Evolutionary conservation across 2,329 filamentous ascomycete genomes (phyloP).

Genomic region (Leptographium lundbergii): DNA sequence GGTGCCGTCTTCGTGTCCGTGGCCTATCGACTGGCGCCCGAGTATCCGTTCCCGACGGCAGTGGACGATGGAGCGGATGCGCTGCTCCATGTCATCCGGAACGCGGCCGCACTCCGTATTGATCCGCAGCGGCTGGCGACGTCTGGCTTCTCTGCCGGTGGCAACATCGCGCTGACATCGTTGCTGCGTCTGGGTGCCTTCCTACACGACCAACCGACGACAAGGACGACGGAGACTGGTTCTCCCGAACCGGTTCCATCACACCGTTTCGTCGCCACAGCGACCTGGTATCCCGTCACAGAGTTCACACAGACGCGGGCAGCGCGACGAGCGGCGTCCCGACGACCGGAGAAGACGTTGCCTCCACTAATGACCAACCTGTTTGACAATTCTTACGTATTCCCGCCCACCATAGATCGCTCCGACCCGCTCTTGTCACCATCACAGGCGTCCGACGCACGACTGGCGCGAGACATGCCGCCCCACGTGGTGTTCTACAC

Average conservation of each 20-base stretch:
- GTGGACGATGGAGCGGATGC: slow-evolving; percentile 55
- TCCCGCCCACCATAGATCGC: slow-evolving; percentile 30
- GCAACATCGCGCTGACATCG: slow-evolving; percentile 37
- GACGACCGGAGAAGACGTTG: slow-evolving; percentile 44
- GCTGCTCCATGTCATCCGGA: slow-evolving; percentile 44
- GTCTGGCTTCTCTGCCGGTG: slow-evolving; percentile 53
- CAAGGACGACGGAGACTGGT: not conserved
- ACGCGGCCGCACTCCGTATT: slow-evolving; percentile 44
- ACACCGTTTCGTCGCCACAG: slow-evolving; percentile 36
- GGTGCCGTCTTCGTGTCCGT: slow-evolving; percentile 50
- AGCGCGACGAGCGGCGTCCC: slow-evolving; percentile 40
- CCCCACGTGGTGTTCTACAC: slow-evolving; percentile 44
- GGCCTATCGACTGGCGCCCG: slow-evolving; percentile 56
- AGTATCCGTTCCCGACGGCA: slow-evolving; percentile 49
- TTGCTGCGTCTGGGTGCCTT: slow-evolving; percentile 18
- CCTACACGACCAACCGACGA: slow-evolving; percentile 12
- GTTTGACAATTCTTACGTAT: slow-evolving; percentile 50
- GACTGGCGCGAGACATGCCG: slow-evolving; percentile 33
- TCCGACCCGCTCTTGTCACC: slow-evolving; percentile 45
- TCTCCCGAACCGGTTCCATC: slow-evolving; percentile 15
- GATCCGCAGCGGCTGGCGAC: slow-evolving; percentile 43
- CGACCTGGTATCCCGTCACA: slow-evolving; percentile 44
- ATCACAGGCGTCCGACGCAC: slow-evolving; percentile 38
- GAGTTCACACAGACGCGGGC: slow-evolving; percentile 47
- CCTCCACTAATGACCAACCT: slow-evolving; percentile 45